Evolutionary conservation across 2,329 filamentous ascomycete genomes (phyloP).

Genomic region (Teratosphaeria nubilosa): DNA sequence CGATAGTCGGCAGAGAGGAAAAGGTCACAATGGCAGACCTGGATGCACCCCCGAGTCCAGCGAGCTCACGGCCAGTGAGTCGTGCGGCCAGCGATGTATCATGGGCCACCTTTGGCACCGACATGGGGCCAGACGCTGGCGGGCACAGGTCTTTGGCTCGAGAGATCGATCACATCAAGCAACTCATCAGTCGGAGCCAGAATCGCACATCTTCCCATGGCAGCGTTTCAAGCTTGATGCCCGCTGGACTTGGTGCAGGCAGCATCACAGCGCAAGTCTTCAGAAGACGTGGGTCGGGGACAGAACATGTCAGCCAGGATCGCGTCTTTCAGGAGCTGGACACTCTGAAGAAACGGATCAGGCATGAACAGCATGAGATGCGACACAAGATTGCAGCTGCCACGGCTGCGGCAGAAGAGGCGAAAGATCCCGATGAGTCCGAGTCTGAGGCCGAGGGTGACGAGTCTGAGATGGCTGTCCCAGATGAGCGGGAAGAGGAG

Average conservation of each 20-base stretch:
- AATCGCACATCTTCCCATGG: background rate
- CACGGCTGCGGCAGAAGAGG: constrained; percentile 4
- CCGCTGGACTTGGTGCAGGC: background rate
- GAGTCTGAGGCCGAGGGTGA: constrained; percentile 14
- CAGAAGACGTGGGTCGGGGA: constrained; percentile 1
- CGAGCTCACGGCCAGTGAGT: constrained; percentile 4
- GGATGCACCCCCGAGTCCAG: background rate
- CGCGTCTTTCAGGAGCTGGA: constrained; percentile 15
- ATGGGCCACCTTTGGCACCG: constrained; percentile 1
- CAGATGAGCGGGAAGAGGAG: constrained; percentile 23
- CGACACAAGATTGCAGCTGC: background rate
- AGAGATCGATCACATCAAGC: constrained; percentile 17
- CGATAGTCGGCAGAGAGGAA: background rate
- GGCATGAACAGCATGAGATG: constrained; percentile 8
- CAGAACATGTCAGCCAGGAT: constrained; percentile 9
- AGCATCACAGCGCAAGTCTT: constrained; percentile 17
- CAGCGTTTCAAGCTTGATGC: background rate
- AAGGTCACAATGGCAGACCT: background rate
- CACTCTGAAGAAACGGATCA: constrained; percentile 11
- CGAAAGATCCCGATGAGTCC: constrained; percentile 10
- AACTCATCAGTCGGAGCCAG: constrained; percentile 9
- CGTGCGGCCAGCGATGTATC: constrained; percentile 7
- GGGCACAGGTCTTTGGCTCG: constrained; percentile 9
- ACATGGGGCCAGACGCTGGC: background rate
- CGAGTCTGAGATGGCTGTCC: constrained; percentile 6